Percentiles rank a stretch among this genome's conserved stretches.
Evolutionary conservation across 2,329 filamentous ascomycete species (phyloP).

Genomic region (Colletotrichum aenigma): DNA sequence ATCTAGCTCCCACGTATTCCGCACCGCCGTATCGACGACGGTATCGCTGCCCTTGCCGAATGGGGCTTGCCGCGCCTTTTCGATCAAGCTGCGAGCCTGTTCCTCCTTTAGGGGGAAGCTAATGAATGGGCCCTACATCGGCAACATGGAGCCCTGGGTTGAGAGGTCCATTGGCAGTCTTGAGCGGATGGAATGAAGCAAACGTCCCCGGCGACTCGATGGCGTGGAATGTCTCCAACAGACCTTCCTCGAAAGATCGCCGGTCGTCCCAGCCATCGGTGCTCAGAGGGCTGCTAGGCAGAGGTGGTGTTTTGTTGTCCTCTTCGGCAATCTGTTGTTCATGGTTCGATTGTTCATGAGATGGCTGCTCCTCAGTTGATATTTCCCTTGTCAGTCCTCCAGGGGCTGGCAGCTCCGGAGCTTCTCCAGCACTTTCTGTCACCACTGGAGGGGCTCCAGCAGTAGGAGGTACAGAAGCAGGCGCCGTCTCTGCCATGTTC

Average conservation of each 20-base stretch:
- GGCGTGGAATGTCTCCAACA: not conserved
- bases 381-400: not conserved
- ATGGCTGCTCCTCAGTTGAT: not conserved
- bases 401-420: not conserved
- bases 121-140: conserved; percentile 27
- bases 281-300: not conserved
- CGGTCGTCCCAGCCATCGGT: not conserved
- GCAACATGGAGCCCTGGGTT: conserved; percentile 18
- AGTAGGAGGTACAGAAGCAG: not conserved
- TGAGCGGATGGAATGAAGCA: conserved; percentile 3
- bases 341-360: too few relatives aligned
- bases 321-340: not conserved
- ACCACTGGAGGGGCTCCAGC: not conserved
- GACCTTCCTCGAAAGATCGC: too few relatives aligned
- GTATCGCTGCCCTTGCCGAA: conserved; percentile 43
- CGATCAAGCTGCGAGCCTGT: conserved; percentile 28
- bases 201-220: conserved; percentile 23
- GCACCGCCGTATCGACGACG: conserved; percentile 40
- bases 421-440: not conserved
- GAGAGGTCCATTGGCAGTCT: not conserved
- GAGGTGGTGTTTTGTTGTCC: not conserved
- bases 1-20: conserved; percentile 49
- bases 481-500: not conserved
- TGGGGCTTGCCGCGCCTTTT: conserved; percentile 33
- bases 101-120: conserved; percentile 26